Evolutionary conservation across 805 yeast species (phyloP), one percentile per base, ranked within the genome.

Genomic region (Starmera amethionina): DNA sequence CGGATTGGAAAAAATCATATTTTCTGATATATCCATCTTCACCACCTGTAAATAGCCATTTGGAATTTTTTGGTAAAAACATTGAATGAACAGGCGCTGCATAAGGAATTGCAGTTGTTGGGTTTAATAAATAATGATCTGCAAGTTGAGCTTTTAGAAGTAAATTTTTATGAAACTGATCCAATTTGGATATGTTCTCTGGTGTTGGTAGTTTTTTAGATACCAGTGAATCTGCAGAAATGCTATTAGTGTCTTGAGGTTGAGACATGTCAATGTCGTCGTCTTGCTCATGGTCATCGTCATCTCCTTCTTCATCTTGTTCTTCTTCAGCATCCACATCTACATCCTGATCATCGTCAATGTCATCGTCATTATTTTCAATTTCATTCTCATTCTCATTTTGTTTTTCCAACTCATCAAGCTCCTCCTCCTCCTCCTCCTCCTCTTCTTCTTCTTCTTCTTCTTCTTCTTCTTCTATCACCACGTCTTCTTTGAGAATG

Each of bases 1-100:
- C 73, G 1, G 96, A 82, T 30, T 81, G 82, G 32, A 79, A 71
- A 46, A 93, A 81, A 60, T 93, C 96, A 62, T 82, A 93, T 55
- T 84, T 88, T 37, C 98, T 68, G 30, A 93, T 83, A 51, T 79
- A 85, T 5, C 98, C 98, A 59, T 93, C 98, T 48, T 83, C 90
- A 9, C 97, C 97, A 16, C 98, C 98, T 1, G 96, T 81, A 51
- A 89, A 82, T 32, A 93, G 67, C 82, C 88, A 89, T 54, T 79
- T 80, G 34, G 88, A 80, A 6, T 94, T 95, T 50, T 74, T 76
- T 1, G 95, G 75, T 36, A 87, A 65, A 2, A 89, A 81, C 30
- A 90, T 49, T 3, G 93, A 73, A 59, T 87, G 87, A 29, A 93
- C 81, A 25, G 83, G 79, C 1, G 85, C 64, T 2, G 86, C 71